Percentiles rank a stretch among this genome's conserved stretches.
These are phyloP conservation scores for Entomortierella chlamydospora DNA, from an alignment of 192 early-diverging fungal genomes.

Conservation along the genomic window DNA sequence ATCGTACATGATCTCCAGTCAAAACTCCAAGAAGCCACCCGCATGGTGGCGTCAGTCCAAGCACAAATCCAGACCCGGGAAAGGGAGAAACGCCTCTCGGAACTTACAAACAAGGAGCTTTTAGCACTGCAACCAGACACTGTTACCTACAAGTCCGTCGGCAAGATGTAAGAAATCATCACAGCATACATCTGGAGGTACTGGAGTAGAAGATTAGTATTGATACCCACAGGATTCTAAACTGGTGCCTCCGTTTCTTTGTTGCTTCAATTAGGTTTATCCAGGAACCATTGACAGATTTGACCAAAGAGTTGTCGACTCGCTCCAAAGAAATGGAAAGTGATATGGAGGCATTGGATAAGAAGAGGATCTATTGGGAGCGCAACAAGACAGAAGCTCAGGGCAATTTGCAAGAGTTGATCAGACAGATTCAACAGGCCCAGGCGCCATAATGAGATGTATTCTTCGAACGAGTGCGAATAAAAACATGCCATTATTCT, in stretches of 20 bases:
- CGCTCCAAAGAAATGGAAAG: constrained; percentile 55
- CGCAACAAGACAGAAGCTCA: constrained; percentile 66
- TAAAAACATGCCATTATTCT: neutral
- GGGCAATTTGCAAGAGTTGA: constrained; percentile 53
- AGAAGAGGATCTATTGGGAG: constrained; percentile 69
- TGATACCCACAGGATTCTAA: no score
- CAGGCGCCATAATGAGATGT: constrained; percentile 14
- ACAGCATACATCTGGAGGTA: no score
- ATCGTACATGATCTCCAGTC: constrained; percentile 75
- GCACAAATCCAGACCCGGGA: constrained; percentile 73
- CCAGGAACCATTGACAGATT: constrained; percentile 56
- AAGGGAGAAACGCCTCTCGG: constrained; percentile 73
- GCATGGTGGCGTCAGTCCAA: constrained; percentile 69
- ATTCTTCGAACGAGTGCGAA: neutral
- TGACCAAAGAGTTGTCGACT: constrained; percentile 56
- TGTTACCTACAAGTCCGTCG: constrained; percentile 77
- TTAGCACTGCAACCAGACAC: constrained; percentile 60
- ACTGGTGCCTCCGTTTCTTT: no score
- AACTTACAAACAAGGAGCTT: constrained; percentile 78
- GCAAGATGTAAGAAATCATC: constrained; percentile 70
- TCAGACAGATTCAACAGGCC: constrained; percentile 42
- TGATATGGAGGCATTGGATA: constrained; percentile 63
- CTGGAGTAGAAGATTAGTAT: no score
- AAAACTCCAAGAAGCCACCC: constrained; percentile 68
- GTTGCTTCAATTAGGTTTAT: constrained; percentile 62